phyloP scores from a whole-genome alignment of 225 moss, liverwort and hornwort genomes.

The Polytrichum commune region DNA sequence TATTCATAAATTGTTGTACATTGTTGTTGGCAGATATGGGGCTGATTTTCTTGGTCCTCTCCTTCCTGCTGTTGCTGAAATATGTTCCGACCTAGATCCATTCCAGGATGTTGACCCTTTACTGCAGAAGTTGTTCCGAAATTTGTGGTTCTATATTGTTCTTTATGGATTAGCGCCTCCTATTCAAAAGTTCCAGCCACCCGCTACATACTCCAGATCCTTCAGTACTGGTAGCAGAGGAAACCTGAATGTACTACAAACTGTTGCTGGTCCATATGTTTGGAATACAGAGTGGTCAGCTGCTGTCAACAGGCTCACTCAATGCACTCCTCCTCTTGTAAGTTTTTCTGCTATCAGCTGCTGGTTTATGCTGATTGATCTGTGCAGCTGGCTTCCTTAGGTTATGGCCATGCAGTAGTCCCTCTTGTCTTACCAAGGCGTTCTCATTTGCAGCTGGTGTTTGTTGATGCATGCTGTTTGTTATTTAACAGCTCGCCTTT shows the following conservation, averaged over 20 bases:
- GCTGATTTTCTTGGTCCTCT: constrained; percentile 84
- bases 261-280: constrained; percentile 43
- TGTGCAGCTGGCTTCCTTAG: background rate
- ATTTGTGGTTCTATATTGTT: constrained; percentile 85
- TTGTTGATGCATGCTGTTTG: too few relatives aligned
- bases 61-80: constrained; percentile 77
- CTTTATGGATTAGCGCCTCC: constrained; percentile 85
- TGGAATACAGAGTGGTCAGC: constrained; percentile 63
- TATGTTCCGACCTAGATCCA: constrained; percentile 61
- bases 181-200: constrained; percentile 45
- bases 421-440: too few relatives aligned
- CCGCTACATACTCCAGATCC: constrained; percentile 37
- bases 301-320: constrained; percentile 67
- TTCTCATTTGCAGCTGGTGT: too few relatives aligned
- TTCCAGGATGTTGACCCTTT: constrained; percentile 62
- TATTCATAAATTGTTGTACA: background rate
- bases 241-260: constrained; percentile 28
- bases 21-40: constrained; percentile 53
- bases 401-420: background rate
- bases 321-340: constrained; percentile 84
- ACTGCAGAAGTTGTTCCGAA: constrained; percentile 69
- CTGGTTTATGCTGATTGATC: background rate
- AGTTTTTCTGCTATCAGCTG: constrained; percentile 3
- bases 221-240: constrained; percentile 35
- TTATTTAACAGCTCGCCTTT: too few relatives aligned